These are phyloP conservation scores for Aspergillus unguis DNA, from an alignment of 2,329 filamentous ascomycete species.

Conservation along the genomic window DNA sequence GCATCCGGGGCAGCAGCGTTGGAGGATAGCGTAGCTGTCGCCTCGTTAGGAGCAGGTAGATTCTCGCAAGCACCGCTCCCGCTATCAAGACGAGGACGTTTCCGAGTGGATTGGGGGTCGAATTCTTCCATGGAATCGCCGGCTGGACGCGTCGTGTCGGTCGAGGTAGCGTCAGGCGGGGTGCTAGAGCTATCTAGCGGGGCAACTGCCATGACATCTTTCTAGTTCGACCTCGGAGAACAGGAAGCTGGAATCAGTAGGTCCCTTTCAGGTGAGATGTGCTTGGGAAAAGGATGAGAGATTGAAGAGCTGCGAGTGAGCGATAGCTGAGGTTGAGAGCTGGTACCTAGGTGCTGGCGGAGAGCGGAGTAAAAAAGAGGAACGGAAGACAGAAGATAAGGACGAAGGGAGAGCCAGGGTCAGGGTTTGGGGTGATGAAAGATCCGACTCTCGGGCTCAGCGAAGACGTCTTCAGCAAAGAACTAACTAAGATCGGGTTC, in stretches of 20 bases:
- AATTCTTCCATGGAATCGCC: slow-evolving; percentile 42
- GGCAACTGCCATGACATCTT: slow-evolving; percentile 47
- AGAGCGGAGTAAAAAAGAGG: slow-evolving; percentile 8
- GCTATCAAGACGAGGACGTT: slow-evolving; percentile 49
- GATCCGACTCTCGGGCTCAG: background rate
- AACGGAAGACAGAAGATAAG: slow-evolving; percentile 3
- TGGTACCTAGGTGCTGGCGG: background rate
- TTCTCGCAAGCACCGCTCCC: slow-evolving; percentile 36
- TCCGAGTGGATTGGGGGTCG: slow-evolving; percentile 39
- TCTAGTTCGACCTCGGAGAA: slow-evolving; percentile 14
- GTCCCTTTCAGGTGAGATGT: background rate
- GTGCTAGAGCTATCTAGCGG: slow-evolving; percentile 46
- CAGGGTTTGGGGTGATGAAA: background rate
- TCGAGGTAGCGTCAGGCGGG: slow-evolving; percentile 35
- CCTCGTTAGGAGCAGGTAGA: slow-evolving; percentile 30
- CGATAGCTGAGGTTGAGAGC: background rate
- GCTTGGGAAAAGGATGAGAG: background rate
- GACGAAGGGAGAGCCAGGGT: background rate
- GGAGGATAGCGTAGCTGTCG: slow-evolving; percentile 15
- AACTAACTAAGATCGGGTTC: background rate
- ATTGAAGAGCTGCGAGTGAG: slow-evolving; percentile 1
- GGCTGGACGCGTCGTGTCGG: slow-evolving; percentile 28
- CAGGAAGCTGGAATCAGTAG: slow-evolving; percentile 1
- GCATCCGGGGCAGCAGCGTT: slow-evolving; percentile 22
- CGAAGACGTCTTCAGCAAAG: background rate